Conservation (phyloP, 2,329 filamentous ascomycete genomes). For the Madurella mycetomatis region DNA sequence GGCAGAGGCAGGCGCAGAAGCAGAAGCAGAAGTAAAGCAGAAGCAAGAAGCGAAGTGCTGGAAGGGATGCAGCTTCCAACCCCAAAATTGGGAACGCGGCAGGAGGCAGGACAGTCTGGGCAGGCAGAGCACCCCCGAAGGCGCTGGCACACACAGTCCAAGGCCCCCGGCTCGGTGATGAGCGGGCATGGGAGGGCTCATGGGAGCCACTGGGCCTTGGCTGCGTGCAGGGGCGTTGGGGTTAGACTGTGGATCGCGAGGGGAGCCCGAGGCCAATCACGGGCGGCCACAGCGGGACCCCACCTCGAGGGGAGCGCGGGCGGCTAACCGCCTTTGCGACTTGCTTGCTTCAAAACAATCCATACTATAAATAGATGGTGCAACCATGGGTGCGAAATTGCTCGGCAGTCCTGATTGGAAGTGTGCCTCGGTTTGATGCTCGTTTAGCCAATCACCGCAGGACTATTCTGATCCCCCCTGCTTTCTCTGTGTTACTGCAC, state of each 20-base stretch:
- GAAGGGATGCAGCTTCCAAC: not conserved
- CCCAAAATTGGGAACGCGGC: not conserved
- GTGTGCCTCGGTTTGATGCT: not conserved
- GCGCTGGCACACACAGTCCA: not conserved
- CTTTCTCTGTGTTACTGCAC: not conserved
- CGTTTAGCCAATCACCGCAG: conserved; percentile 9
- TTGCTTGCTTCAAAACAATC: conserved; percentile 26
- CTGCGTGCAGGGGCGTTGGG: conserved; percentile 21
- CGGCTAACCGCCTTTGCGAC: conserved; percentile 25
- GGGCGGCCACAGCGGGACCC: not conserved
- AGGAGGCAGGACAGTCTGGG: not conserved
- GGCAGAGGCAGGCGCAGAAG: conserved; percentile 6
- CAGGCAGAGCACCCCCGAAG: conserved; percentile 4
- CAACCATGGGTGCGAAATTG: conserved; percentile 16
- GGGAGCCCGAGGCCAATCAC: conserved; percentile 16
- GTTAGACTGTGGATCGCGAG: conserved; percentile 19
- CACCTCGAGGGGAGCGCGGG: conserved; percentile 16
- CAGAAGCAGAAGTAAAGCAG: conserved; percentile 7
- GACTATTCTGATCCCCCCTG: not conserved
- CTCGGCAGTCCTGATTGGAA: conserved; percentile 11
- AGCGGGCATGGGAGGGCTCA: conserved; percentile 6
- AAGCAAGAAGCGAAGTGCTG: not conserved
- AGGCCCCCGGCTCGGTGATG: conserved; percentile 2
- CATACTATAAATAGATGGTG: conserved; percentile 26
- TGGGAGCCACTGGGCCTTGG: conserved; percentile 16